A percentile compares a stretch with the other conserved stretches of the same genome.
Conservation (phyloP, 768 basidiomycete genomes). For the Boletus reticuloceps region DNA sequence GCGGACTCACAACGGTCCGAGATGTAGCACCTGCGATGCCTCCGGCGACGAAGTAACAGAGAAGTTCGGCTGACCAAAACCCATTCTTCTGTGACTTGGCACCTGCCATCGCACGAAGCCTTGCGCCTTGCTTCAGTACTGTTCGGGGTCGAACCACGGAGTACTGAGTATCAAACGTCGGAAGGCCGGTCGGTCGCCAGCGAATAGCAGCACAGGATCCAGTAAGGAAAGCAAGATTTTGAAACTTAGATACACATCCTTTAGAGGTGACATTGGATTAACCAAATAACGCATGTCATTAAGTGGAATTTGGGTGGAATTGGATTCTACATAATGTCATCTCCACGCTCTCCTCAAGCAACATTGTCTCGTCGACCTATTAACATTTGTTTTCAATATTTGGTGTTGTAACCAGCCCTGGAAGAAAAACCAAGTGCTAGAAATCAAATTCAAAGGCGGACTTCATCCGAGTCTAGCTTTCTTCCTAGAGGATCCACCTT, state of each 20-base stretch:
- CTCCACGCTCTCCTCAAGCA: no score
- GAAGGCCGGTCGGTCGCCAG: background rate
- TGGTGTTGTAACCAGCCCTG: no score
- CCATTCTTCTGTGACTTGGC: constrained; percentile 26
- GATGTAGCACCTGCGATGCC: constrained; percentile 64
- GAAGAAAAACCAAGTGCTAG: no score
- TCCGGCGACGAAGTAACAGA: constrained; percentile 55
- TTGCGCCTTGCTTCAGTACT: constrained; percentile 3
- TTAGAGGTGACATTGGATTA: no score
- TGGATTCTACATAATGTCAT: no score
- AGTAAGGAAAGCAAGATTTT: background rate
- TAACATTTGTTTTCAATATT: no score
- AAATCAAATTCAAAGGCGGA: no score
- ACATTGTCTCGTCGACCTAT: no score
- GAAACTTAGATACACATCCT: background rate
- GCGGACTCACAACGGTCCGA: constrained; percentile 87
- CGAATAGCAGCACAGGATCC: constrained; percentile 14
- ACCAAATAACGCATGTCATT: no score
- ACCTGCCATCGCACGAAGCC: constrained; percentile 20
- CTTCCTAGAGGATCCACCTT: constrained; percentile 49
- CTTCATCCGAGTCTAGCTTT: constrained; percentile 54
- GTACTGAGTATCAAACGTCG: background rate
- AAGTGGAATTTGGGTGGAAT: no score
- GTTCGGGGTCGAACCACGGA: constrained; percentile 2
- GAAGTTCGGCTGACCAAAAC: constrained; percentile 30